Conservation (phyloP, 169 alveolate species). For the Plasmodium gaboni region DNA sequence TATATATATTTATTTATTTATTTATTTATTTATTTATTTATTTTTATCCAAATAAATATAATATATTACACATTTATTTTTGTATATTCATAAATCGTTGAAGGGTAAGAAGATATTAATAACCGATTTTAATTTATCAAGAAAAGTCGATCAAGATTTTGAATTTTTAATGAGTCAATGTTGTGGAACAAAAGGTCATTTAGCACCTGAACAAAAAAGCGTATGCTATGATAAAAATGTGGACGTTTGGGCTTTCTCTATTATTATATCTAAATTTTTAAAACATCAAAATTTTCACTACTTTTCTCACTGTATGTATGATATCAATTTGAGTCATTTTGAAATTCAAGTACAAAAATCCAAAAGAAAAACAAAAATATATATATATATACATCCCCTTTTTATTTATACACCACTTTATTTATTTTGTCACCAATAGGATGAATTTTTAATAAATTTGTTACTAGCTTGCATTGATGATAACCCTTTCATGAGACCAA, state of each 20-base stretch:
- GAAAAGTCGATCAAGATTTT: constrained; percentile 40
- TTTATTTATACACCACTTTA: background rate
- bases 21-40: too few relatives aligned
- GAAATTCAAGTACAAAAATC: constrained; percentile 29
- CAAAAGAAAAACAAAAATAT: background rate
- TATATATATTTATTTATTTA: too few relatives aligned
- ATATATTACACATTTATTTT: background rate
- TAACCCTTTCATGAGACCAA: constrained; percentile 63
- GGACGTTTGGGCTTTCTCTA: constrained; percentile 58
- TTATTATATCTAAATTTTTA: constrained; percentile 48
- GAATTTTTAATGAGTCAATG: constrained; percentile 66
- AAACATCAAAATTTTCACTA: constrained; percentile 63
- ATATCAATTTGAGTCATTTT: constrained; percentile 34
- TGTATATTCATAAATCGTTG: background rate
- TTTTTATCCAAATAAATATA: background rate
- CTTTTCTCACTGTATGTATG: constrained; percentile 33
- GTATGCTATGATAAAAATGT: constrained; percentile 21
- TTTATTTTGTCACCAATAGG: constrained; percentile 11
- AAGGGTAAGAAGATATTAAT: constrained; percentile 30
- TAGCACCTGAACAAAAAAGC: constrained; percentile 74
- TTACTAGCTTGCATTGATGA: constrained; percentile 48
- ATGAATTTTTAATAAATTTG: constrained; percentile 40
- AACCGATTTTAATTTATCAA: constrained; percentile 53
- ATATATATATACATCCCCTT: background rate
- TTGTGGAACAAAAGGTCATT: constrained; percentile 69